phyloP scores from a whole-genome alignment of 2,329 filamentous ascomycete species.

The Sordariomycetes sp. region DNA sequence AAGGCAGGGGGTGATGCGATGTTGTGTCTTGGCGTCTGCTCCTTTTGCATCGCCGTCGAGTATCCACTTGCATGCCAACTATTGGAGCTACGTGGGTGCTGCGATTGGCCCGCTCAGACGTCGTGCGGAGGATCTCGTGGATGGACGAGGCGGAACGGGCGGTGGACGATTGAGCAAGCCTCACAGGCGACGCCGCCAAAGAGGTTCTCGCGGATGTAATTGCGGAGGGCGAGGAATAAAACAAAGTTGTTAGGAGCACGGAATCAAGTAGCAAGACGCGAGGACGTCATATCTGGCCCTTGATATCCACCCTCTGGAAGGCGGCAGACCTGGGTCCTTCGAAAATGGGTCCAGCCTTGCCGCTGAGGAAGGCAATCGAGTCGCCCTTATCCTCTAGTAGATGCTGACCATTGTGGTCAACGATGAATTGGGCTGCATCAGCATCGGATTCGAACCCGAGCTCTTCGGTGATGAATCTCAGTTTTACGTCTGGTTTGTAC shows the following conservation, averaged over 20 bases:
- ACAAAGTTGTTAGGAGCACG: background rate
- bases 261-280: background rate
- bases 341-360: conserved; percentile 63
- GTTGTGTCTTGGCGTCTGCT: background rate
- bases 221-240: background rate
- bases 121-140: background rate
- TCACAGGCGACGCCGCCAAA: background rate
- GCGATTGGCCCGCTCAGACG: background rate
- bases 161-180: background rate
- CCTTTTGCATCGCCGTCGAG: background rate
- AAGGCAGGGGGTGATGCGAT: background rate
- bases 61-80: background rate
- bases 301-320: conserved; percentile 87
- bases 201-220: background rate
- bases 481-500: conserved; percentile 81
- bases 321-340: conserved; percentile 62
- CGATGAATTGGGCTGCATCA: conserved; percentile 83
- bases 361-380: conserved; percentile 61
- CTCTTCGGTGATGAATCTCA: conserved; percentile 90
- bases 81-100: background rate
- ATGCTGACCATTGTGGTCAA: conserved; percentile 65
- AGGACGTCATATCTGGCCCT: conserved; percentile 72
- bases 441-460: conserved; percentile 90
- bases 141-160: background rate
- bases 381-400: conserved; percentile 69